These are phyloP conservation scores for Hamamelis virginiana DNA, from an alignment of 164 flowering plant species.

Conservation along the genomic window DNA sequence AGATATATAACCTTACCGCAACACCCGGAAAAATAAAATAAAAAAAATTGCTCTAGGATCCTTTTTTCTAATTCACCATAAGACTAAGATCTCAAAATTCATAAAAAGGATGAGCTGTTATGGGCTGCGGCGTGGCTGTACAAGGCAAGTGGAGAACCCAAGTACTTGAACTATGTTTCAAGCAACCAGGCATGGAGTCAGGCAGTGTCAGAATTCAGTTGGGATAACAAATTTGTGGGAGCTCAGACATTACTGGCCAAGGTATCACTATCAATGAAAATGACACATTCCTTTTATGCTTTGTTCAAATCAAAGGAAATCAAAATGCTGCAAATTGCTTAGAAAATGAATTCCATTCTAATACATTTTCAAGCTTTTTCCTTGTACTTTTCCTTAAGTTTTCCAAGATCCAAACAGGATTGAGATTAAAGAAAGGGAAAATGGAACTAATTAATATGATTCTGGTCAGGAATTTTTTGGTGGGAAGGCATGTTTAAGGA, in stretches of 20 bases:
- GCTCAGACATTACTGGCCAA: slow-evolving; percentile 58
- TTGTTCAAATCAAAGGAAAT: no score
- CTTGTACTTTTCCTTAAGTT: no score
- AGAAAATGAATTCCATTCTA: no score
- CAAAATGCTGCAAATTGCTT: no score
- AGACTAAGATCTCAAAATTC: neutral
- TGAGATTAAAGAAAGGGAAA: neutral
- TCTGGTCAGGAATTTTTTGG: slow-evolving; percentile 47
- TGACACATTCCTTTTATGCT: no score
- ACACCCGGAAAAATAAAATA: no score
- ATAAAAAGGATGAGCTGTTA: slow-evolving; percentile 64
- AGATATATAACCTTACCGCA: no score
- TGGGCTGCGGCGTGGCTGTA: slow-evolving; percentile 89
- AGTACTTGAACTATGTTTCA: slow-evolving; percentile 44
- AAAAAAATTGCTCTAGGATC: no score
- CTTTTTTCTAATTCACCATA: no score
- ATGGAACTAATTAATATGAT: neutral
- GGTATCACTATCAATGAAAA: slow-evolving; percentile 24
- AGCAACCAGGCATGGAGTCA: slow-evolving; percentile 68
- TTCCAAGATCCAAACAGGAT: no score
- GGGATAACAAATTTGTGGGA: slow-evolving; percentile 90
- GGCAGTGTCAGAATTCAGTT: slow-evolving; percentile 66
- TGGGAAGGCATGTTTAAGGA: slow-evolving; percentile 45
- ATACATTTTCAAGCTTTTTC: no score
- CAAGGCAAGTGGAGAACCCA: slow-evolving; percentile 50